A percentile compares a stretch with the other conserved stretches of the same genome.
Conservation (phyloP, 2,329 filamentous ascomycete species). For the Calonectria hongkongensis region DNA sequence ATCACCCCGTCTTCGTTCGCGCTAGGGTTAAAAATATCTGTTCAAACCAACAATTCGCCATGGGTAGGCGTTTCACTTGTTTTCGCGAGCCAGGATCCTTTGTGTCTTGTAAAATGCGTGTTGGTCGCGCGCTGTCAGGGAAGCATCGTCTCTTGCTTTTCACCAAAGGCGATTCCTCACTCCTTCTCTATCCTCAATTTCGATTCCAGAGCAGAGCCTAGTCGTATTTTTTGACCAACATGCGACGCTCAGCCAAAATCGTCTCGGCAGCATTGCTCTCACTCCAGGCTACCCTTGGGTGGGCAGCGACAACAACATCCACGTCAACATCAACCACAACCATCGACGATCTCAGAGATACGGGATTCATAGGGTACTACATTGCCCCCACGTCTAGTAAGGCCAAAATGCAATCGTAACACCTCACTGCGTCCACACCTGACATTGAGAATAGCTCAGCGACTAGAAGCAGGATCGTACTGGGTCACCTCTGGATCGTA, state of each 20-base stretch:
- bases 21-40: background rate
- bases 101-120: background rate
- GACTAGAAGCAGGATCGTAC: background rate
- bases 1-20: background rate
- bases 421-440: background rate
- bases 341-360: background rate
- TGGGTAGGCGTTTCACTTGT: background rate
- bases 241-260: background rate
- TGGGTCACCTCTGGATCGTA: background rate
- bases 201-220: background rate
- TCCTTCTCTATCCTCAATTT: background rate
- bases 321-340: background rate
- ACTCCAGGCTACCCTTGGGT: background rate
- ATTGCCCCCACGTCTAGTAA: background rate
- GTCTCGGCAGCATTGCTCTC: background rate
- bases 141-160: background rate
- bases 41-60: background rate
- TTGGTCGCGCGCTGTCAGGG: background rate
- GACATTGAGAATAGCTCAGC: background rate
- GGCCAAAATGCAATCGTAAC: background rate
- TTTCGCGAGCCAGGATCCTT: background rate
- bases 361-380: background rate
- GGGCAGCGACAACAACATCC: background rate
- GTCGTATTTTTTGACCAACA: background rate
- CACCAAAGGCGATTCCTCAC: background rate